Percentiles rank a stretch among this genome's conserved stretches.
These are phyloP conservation scores for Angomonas ambiguus DNA, from an alignment of 208 protist genomes.

Conservation along the genomic window DNA sequence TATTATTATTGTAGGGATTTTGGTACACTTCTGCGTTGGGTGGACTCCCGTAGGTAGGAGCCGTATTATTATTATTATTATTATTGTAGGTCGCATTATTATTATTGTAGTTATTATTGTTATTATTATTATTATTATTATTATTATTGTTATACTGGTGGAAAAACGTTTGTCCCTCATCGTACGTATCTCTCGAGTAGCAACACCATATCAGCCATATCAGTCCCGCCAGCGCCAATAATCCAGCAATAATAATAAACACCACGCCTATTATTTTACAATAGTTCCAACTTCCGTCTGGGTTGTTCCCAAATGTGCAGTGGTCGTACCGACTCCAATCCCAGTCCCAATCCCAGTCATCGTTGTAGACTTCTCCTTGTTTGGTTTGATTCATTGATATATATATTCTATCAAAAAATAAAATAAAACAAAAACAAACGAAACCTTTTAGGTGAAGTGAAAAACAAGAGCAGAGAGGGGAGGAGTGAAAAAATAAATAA, in stretches of 20 bases:
- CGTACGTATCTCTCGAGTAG: neutral
- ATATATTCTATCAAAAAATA: neutral
- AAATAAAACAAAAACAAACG: constrained; percentile 1
- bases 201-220: neutral
- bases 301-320: neutral
- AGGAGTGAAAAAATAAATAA: neutral
- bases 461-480: neutral
- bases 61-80: neutral
- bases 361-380: neutral
- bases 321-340: neutral
- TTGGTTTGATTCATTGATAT: neutral
- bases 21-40: no score
- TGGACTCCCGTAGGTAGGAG: no score
- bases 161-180: neutral
- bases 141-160: neutral
- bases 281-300: constrained; percentile 2
- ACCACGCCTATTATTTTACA: constrained; percentile 1
- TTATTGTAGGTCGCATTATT: neutral
- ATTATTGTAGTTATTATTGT: neutral
- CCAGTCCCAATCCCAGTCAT: neutral
- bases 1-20: neutral
- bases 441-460: neutral
- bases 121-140: neutral
- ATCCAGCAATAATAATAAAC: neutral
- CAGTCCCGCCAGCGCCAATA: no score